Conservation (phyloP, 306 rosid genomes). For the Fagus sylvatica region DNA sequence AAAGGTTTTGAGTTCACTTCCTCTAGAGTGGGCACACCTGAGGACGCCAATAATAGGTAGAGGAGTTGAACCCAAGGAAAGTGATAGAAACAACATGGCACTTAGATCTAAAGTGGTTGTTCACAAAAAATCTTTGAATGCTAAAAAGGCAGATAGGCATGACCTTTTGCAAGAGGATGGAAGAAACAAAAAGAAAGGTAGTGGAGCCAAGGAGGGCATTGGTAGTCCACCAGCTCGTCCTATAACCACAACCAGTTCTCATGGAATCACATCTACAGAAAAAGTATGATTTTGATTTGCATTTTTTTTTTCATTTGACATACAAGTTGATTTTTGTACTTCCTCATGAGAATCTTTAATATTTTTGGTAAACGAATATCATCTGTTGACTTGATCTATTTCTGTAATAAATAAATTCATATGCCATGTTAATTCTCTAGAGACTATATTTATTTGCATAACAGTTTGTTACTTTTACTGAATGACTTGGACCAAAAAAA, state of each 20-base stretch:
- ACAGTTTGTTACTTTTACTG: slow-evolving; percentile 4
- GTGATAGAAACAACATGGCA: slow-evolving; percentile 22
- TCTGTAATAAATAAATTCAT: not conserved
- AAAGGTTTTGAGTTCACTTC: slow-evolving; percentile 27
- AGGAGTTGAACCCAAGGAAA: slow-evolving; percentile 27
- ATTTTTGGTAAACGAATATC: not conserved
- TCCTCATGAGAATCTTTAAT: not conserved
- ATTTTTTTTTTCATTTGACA: slow-evolving; percentile 6
- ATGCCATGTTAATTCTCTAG: not conserved
- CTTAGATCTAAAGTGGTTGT: slow-evolving; percentile 19
- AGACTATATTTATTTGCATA: not conserved
- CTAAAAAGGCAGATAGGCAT: slow-evolving; percentile 13
- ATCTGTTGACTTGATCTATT: not conserved
- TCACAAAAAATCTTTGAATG: slow-evolving; percentile 20
- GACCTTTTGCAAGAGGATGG: slow-evolving; percentile 19
- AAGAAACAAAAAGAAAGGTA: slow-evolving; percentile 12
- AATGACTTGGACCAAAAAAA: not conserved
- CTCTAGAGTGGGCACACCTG: slow-evolving; percentile 20
- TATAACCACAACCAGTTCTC: slow-evolving; percentile 21
- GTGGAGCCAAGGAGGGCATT: slow-evolving; percentile 7
- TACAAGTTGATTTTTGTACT: not conserved
- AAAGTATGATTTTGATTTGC: slow-evolving; percentile 39
- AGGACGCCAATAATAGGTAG: slow-evolving; percentile 25
- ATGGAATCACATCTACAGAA: slow-evolving; percentile 24
- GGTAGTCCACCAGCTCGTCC: slow-evolving; percentile 18